Evolutionary conservation across 805 yeast genomes (phyloP).

Genomic region (Cyberlindnera xishuangbannaensis): DNA sequence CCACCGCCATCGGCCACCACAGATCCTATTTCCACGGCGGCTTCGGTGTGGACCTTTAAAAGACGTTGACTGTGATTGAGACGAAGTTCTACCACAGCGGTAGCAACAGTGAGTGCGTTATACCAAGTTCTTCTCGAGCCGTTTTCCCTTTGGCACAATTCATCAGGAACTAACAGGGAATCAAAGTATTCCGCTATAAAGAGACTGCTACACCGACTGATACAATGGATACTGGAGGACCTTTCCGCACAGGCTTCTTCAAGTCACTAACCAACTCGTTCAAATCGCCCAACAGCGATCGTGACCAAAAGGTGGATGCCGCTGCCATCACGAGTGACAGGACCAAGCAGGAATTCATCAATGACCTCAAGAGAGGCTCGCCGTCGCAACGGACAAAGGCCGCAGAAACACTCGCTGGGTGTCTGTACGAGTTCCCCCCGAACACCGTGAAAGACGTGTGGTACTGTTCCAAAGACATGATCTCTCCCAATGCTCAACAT

Average conservation of each 20-base stretch:
- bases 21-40: too few relatives aligned
- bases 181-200: too few relatives aligned
- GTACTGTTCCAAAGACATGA: constrained; percentile 58
- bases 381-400: constrained; percentile 40
- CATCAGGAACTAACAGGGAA: too few relatives aligned
- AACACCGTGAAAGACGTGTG: constrained; percentile 68
- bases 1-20: too few relatives aligned
- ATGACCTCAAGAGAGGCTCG: constrained; percentile 34
- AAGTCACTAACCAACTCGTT: constrained; percentile 23
- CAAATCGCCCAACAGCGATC: constrained; percentile 22
- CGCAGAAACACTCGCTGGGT: constrained; percentile 43
- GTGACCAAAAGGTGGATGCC: constrained; percentile 33
- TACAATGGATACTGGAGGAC: constrained; percentile 8
- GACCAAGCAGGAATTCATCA: constrained; percentile 33
- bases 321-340: constrained; percentile 40
- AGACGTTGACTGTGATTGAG: too few relatives aligned
- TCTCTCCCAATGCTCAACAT: constrained; percentile 28
- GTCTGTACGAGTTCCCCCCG: constrained; percentile 46
- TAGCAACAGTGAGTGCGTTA: too few relatives aligned
- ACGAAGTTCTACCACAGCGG: too few relatives aligned
- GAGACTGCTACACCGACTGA: too few relatives aligned
- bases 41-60: too few relatives aligned
- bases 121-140: too few relatives aligned
- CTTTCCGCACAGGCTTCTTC: constrained; percentile 19
- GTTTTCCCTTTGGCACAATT: too few relatives aligned